These are phyloP conservation scores for Diplodia corticola DNA, from an alignment of 2,329 filamentous ascomycete species.

Conservation along the genomic window DNA sequence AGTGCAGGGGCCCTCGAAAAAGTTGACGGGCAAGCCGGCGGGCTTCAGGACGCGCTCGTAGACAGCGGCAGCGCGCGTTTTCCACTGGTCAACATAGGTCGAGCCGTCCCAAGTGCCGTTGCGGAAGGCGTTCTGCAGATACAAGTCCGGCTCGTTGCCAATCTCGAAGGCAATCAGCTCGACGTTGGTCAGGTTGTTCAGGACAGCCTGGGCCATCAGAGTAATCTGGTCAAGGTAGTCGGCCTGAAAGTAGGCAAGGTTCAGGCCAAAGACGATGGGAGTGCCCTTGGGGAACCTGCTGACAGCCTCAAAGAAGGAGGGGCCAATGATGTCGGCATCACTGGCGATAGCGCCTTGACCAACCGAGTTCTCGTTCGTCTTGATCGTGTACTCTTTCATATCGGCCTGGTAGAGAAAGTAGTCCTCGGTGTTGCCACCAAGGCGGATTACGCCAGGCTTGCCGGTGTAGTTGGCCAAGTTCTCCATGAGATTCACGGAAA, in stretches of 20 bases:
- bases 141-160: constrained; percentile 48
- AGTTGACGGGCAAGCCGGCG: constrained; percentile 39
- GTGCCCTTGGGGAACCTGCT: constrained; percentile 53
- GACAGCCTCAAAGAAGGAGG: constrained; percentile 49
- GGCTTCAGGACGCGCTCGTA: constrained; percentile 49
- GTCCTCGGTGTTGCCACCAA: constrained; percentile 55
- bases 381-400: constrained; percentile 41
- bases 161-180: constrained; percentile 47
- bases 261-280: constrained; percentile 53
- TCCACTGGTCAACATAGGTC: constrained; percentile 49
- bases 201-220: constrained; percentile 42
- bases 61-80: constrained; percentile 46
- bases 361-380: constrained; percentile 40
- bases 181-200: constrained; percentile 40
- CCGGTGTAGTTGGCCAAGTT: constrained; percentile 53
- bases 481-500: constrained; percentile 51
- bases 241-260: constrained; percentile 49
- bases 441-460: constrained; percentile 49
- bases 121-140: constrained; percentile 48
- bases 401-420: constrained; percentile 49
- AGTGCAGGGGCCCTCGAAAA: constrained; percentile 53
- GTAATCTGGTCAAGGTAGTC: constrained; percentile 49
- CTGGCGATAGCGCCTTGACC: constrained; percentile 45
- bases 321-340: constrained; percentile 51
- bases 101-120: constrained; percentile 46